Evolutionary conservation across 2,329 filamentous ascomycete genomes (phyloP), one percentile per base, ranked within the genome.

Genomic region (Cladosporium oxysporum): DNA sequence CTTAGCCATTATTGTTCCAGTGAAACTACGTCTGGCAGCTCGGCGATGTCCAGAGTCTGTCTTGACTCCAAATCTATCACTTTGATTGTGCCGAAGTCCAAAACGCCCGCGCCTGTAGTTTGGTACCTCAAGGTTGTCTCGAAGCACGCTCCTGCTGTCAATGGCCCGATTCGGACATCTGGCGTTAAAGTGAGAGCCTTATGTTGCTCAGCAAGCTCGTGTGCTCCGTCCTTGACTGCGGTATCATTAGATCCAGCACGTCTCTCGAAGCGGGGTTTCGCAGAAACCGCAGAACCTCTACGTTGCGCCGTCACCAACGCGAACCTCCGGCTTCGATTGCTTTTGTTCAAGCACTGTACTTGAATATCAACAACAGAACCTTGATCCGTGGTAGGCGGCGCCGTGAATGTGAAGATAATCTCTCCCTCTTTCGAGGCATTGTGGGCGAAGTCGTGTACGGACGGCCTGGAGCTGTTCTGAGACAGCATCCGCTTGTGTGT

Each of bases 131-230:
- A 76, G 75, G 91, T 89, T 1, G 87, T 88, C 44, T 90, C 89
- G 71, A 92, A 90, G 73, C 90, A 93, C 10, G 90, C 88, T 2
- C 87, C 87, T 0, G 91, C 87, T 29, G 88, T 85, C 44, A 95
- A 79, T 35, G 90, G 90, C 0, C 91, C 91, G 33, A 93, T 85
- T 35, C 90, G 83, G 28, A 89, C 86, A 76, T 93, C 91, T 4
- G 90, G 88, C 66, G 88, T 92, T 59, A 93, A 80, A 72, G 89
- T 92, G n/a, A 92, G 82, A 35, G 93, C 79, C 69, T 92, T 89
- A 2, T 88, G 84, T 11, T 83, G 80, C 66, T 91, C 89, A 29
- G 88, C 80, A 29, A 84, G 80, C 21, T 71, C 66, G 14, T 68
- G 66, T 12, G 71, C 66, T 16, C 53, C 68, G 10, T 69, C 67